Evolutionary conservation across 78 protist species (phyloP).

Genomic region (Capsaspora owczarzaki): DNA sequence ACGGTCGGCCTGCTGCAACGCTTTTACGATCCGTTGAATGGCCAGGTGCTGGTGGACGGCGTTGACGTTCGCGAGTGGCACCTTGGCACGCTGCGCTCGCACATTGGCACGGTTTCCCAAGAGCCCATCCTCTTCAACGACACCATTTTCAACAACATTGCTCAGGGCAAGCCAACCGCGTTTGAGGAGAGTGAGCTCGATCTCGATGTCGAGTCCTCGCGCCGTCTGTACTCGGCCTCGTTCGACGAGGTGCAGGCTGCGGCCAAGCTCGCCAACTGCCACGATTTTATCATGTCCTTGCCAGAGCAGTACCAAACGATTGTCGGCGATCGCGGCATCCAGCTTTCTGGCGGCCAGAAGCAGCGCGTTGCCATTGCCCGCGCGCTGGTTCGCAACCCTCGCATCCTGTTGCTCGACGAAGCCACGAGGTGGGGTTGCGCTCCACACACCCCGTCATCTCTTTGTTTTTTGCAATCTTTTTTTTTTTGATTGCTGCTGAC

Average conservation of each 20-base stretch:
- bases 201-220: not conserved
- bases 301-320: conserved; percentile 72
- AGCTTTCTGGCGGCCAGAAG: conserved; percentile 67
- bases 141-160: conserved; percentile 63
- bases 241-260: conserved; percentile 37
- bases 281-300: conserved; percentile 73
- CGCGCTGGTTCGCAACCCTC: conserved; percentile 27
- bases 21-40: conserved; percentile 58
- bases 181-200: not conserved
- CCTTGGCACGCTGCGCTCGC: conserved; percentile 27
- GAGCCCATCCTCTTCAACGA: conserved; percentile 50
- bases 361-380: conserved; percentile 63
- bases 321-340: conserved; percentile 82
- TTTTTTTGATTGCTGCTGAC: not conserved
- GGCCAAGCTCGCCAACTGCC: conserved; percentile 81
- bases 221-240: not conserved
- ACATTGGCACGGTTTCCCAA: not conserved
- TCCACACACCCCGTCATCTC: conserved; percentile 51
- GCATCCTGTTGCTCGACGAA: conserved; percentile 42
- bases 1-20: conserved; percentile 48
- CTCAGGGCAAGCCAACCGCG: conserved; percentile 52
- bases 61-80: conserved; percentile 21
- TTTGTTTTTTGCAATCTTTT: not conserved
- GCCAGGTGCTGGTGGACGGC: conserved; percentile 68
- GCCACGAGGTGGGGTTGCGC: conserved; percentile 59